Evolutionary conservation across 1,139 yeast genomes (phyloP).

Genomic region (Geotrichum europaeum): DNA sequence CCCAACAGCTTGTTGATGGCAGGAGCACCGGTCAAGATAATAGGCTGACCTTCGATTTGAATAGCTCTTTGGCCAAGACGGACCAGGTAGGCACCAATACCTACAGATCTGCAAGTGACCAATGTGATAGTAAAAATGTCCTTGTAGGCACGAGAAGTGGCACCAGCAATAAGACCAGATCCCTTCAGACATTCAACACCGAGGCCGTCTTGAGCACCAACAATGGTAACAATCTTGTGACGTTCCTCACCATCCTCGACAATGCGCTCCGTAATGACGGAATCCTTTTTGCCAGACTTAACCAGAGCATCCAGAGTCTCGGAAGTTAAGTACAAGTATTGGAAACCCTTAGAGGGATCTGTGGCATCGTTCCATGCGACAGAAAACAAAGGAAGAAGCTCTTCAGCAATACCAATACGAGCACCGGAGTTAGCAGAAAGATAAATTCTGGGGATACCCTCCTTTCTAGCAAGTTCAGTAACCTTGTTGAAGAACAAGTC

Average conservation of each 20-base stretch:
- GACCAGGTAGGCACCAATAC: conserved; percentile 98
- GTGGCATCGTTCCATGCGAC: conserved; percentile 87
- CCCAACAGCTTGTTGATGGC: conserved; percentile 95
- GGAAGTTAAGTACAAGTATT: conserved; percentile 72
- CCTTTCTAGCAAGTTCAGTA: conserved; percentile 81
- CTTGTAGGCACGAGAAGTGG: conserved; percentile 93
- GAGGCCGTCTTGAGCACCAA: conserved; percentile 93
- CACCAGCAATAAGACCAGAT: conserved; percentile 98
- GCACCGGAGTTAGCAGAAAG: conserved; percentile 99
- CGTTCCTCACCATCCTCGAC: conserved; percentile 85
- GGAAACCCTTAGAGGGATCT: conserved; percentile 80
- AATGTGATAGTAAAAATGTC: conserved; percentile 94
- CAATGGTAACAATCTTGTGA: conserved; percentile 70
- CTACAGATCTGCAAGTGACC: conserved; percentile 98
- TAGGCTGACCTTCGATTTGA: conserved; percentile 98
- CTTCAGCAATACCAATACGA: conserved; percentile 97
- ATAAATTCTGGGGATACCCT: conserved; percentile 92
- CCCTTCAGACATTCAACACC: conserved; percentile 99
- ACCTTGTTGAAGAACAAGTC: conserved; percentile 87
- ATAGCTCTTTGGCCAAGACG: conserved; percentile 98
- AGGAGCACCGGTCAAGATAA: conserved; percentile 97
- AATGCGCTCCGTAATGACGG: conserved; percentile 69
- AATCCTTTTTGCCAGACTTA: conserved; percentile 41
- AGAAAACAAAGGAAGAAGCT: conserved; percentile 77
- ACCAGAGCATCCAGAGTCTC: conserved; percentile 61